A percentile compares a stretch with the other conserved stretches of the same genome.
These are phyloP conservation scores for Luffa aegyptiaca DNA, from an alignment of 306 rosid genomes.

Conservation along the genomic window DNA sequence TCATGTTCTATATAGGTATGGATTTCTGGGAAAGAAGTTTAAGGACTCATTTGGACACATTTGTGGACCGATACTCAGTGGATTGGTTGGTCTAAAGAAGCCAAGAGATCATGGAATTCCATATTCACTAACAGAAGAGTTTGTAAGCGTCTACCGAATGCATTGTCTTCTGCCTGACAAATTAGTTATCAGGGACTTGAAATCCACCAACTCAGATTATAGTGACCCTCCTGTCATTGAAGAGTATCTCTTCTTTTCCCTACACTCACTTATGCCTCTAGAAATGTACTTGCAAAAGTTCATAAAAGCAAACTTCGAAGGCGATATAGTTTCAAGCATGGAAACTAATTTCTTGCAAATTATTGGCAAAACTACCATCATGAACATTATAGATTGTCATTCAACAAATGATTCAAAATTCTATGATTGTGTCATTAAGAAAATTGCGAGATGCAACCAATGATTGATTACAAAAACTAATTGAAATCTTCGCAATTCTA, in stretches of 20 bases:
- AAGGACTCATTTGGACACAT: slow-evolving; percentile 54
- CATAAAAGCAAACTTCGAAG: not conserved
- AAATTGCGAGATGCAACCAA: not conserved
- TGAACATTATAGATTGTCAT: not conserved
- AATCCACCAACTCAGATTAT: slow-evolving; percentile 17
- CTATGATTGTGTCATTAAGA: not conserved
- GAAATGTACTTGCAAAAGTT: not conserved
- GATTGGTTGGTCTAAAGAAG: slow-evolving; percentile 53
- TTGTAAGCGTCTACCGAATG: slow-evolving; percentile 64
- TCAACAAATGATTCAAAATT: not conserved
- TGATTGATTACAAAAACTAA: not conserved
- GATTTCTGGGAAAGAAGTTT: slow-evolving; percentile 61
- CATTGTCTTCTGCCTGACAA: slow-evolving; percentile 63
- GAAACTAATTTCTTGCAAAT: not conserved
- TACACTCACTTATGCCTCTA: not conserved
- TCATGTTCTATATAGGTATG: slow-evolving; percentile 35
- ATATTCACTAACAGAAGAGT: slow-evolving; percentile 70
- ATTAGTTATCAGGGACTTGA: slow-evolving; percentile 35
- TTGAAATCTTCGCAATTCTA: not conserved
- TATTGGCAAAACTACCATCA: not conserved
- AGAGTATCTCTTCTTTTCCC: slow-evolving; percentile 22
- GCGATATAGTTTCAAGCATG: not conserved
- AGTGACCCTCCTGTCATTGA: slow-evolving; percentile 41
- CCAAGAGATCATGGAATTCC: slow-evolving; percentile 77
- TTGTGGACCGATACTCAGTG: slow-evolving; percentile 50